Base-by-base conservation (phyloP, 768 basidiomycete species). In the Lentinula aciculospora region DNA sequence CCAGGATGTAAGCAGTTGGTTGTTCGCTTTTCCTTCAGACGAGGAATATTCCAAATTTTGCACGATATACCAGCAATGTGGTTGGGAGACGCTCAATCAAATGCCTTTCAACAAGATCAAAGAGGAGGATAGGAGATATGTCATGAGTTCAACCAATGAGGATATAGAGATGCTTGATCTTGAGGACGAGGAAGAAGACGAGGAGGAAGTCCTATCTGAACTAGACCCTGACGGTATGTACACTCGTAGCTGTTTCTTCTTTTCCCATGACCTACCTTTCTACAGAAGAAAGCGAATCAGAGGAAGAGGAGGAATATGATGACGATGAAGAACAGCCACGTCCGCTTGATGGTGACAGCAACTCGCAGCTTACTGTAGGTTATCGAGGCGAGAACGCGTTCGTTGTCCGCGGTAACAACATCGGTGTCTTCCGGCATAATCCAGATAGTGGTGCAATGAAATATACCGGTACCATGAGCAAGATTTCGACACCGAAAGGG, bases 351-450 rank as follows among this genome's bases (percentile, higher is more conserved):
- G 86, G 86, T 27, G 86, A 86, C 29, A 80, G 80, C 60, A 98
- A 98, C 70, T 89, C 91, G 4, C 90, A 93, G 61, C 80, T 98
- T 36, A 92, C 91, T 3, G 86, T 98, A 39, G 96, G 96, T 10
- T 95, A 97, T 79, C 94, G 92, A 73, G 92, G 94, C 59, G 94
- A 97, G 65, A 81, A 95, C 28, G 93, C 94, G 10, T 97, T 92
- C 66, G 94, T 98, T 58, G 87, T 93, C 34, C 86, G 94, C 45
- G 95, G 94, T 39, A 89, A 84, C 71, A 92, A 88, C 66, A 94
- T 97, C 53, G 93, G 93, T 15, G 91, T 94, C 25, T 97, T 95
- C 76, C 85, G 81, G 57, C 89, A 89, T 65, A 36, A 46, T 21
- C 78, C 83, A 2, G 80, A 75, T 21, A 81, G 84, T 54, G 78